These are phyloP conservation scores for Rhodotorula sp. DNA, from an alignment of 1,284 basidiomycete species.

Conservation along the genomic window DNA sequence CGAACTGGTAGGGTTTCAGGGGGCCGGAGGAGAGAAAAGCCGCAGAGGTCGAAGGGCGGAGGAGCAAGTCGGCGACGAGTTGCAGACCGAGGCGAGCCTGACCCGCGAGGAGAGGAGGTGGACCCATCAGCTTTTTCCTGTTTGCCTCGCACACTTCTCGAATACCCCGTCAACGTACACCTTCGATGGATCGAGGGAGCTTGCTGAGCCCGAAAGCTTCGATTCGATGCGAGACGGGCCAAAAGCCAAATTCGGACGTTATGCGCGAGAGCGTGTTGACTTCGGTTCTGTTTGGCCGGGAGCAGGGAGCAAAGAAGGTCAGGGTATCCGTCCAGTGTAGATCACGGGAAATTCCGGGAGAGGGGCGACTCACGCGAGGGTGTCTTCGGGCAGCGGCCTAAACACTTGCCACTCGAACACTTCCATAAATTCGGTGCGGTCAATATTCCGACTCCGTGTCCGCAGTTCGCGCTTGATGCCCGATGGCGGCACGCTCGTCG, in stretches of 20 bases:
- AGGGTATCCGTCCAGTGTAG: neutral
- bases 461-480: slow-evolving; percentile 14
- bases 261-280: slow-evolving; percentile 29
- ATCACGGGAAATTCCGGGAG: no score
- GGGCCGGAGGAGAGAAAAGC: slow-evolving; percentile 32
- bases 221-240: slow-evolving; percentile 33
- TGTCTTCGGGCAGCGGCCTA: slow-evolving; percentile 1
- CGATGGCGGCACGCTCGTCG: no score
- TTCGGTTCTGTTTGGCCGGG: slow-evolving; percentile 32
- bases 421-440: slow-evolving; percentile 34
- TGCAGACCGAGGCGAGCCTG: slow-evolving; percentile 35
- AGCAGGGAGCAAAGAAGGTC: no score
- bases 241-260: slow-evolving; percentile 40
- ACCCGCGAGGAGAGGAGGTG: neutral
- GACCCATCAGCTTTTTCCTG: neutral
- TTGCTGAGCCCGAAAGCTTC: slow-evolving; percentile 31
- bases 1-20: slow-evolving; percentile 30
- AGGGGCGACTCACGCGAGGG: slow-evolving; percentile 18
- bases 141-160: neutral
- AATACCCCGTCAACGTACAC: slow-evolving; percentile 16
- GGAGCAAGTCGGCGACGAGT: slow-evolving; percentile 29
- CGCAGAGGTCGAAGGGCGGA: slow-evolving; percentile 25
- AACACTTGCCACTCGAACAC: slow-evolving; percentile 39
- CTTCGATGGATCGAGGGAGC: slow-evolving; percentile 24
- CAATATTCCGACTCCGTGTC: slow-evolving; percentile 35